Evolutionary conservation across 139 green algal species (phyloP), one percentile per base, ranked within the genome.

Genomic region (Picochlorum sp.): DNA sequence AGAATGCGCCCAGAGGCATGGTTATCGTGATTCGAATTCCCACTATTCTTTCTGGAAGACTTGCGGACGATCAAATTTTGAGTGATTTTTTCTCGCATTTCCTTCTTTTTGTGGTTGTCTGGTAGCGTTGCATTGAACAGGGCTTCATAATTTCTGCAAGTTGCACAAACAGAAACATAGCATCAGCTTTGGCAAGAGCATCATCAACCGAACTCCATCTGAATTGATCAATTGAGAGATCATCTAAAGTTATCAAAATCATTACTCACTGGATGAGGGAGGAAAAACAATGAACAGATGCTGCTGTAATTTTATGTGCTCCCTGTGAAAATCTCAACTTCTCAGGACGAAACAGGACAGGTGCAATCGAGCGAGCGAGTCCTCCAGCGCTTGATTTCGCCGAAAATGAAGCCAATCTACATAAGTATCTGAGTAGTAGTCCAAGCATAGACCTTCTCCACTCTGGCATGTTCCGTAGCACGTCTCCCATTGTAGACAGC

Each of bases 311-410:
- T 29, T 22, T 20, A 18, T n/a, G 12, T 51, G 52, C n/a, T 57
- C 59, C 22, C 29, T 49, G 3, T 37, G 9, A 28, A 47, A 30
- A 13, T 14, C 31, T 28, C 33, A 41, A 36, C 8, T 45, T 61
- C 33, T 74, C 51, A 5, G 67, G 67, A 14, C 43, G 40, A 13
- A 74, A 59, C 32, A 74, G 53, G 9, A 49, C 49, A 2, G 59
- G 59, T 32, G 57, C 67, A 25, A 74, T 32, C 25, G 58, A 31
- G 1, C 30, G 36, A 6, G 67, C 41, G 18, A 74, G 36, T 16
- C 57, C 36, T 16, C 39, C 29, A 3, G 29, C 30, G 7, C 57
- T 36, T 33, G 35, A 68, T 24, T 20, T 31, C n/a, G 25, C n/a
- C 20, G 50, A 55, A 25, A 37, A 40, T 25, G 25, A 13, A 32